Evolutionary conservation across 495 filamentous ascomycete species (phyloP).

Genomic region (Polyplosphaeria fusca): DNA sequence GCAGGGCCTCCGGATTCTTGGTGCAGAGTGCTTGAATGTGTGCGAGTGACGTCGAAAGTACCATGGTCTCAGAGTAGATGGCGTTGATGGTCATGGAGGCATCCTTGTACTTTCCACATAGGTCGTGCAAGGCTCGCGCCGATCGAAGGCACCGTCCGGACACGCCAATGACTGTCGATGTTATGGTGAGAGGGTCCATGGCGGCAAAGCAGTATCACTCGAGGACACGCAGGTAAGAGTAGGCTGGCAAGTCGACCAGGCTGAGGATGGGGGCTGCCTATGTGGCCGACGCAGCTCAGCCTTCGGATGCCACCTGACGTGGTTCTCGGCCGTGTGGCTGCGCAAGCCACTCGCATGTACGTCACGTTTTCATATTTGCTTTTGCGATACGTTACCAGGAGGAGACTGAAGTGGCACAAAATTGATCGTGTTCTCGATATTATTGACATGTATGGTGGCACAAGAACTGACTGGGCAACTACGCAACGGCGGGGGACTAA

Average conservation of each 20-base stretch:
- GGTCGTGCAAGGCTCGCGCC: constrained; percentile 2
- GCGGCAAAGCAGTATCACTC: neutral
- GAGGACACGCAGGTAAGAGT: neutral
- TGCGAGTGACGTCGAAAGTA: constrained; percentile 2
- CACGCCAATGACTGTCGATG: neutral
- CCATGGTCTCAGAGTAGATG: constrained; percentile 4
- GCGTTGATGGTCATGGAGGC: constrained; percentile 1
- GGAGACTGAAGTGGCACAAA: no score
- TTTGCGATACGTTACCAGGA: no score
- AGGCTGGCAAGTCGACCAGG: neutral
- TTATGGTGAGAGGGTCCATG: constrained; percentile 3
- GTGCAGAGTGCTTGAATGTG: neutral
- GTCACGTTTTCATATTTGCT: no score
- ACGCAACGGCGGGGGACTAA: no score
- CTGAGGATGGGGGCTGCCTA: neutral
- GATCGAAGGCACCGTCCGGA: constrained; percentile 2
- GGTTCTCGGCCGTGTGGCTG: neutral
- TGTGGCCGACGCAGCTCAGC: neutral
- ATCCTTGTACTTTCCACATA: constrained; percentile 10
- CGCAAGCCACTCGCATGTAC: constrained; percentile 2
- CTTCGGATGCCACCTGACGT: neutral
- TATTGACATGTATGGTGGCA: no score
- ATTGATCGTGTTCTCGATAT: no score
- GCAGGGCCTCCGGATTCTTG: constrained; percentile 4
- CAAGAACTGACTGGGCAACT: no score